These are phyloP conservation scores for Hydrangea macrophylla DNA, from an alignment of 148 eudicot species.

Conservation along the genomic window DNA sequence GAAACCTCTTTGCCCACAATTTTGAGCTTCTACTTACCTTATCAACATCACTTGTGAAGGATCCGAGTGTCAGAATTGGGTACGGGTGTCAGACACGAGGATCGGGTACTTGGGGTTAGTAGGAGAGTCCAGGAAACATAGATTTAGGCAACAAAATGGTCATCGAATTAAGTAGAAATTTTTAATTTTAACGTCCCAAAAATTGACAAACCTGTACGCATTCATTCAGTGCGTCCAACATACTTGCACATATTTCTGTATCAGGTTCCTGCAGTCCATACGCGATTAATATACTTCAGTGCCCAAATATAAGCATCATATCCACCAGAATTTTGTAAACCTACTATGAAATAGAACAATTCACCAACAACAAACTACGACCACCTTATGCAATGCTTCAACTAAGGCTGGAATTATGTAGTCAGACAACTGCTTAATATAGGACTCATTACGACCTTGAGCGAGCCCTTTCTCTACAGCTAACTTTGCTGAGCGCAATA, in stretches of 20 bases:
- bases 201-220: constrained; percentile 71
- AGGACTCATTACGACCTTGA: constrained; percentile 85
- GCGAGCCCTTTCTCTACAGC: constrained; percentile 95
- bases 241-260: constrained; percentile 83
- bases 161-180: no score
- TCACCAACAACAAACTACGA: constrained; percentile 12
- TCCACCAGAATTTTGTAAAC: background rate
- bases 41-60: no score
- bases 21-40: no score
- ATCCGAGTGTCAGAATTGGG: no score
- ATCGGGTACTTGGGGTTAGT: no score
- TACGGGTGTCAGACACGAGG: no score
- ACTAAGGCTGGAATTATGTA: constrained; percentile 85
- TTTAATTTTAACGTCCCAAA: no score
- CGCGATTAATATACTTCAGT: constrained; percentile 6
- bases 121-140: no score
- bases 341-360: background rate
- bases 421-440: constrained; percentile 90
- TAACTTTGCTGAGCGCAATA: constrained; percentile 82
- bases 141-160: no score
- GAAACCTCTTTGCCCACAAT: no score
- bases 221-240: constrained; percentile 93
- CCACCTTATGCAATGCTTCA: constrained; percentile 93
- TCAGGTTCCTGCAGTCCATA: constrained; percentile 88
- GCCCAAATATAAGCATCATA: background rate